Conservation (phyloP, 2,329 filamentous ascomycete genomes). For the Berkeleyomyces basicola region DNA sequence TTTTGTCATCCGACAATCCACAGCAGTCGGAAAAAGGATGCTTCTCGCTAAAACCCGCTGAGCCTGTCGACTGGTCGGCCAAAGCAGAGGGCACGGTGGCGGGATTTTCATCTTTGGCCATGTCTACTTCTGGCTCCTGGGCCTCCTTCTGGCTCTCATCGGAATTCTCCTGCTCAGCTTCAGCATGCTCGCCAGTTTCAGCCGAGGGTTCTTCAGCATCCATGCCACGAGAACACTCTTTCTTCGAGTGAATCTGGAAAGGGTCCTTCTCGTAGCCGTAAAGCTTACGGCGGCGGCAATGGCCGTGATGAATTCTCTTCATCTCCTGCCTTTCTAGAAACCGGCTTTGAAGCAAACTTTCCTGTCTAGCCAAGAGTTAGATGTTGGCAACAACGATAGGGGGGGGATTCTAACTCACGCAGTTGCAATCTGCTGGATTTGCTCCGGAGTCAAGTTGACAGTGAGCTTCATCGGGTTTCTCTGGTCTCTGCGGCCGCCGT, state of each 20-base stretch:
- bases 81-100: not conserved
- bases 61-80: not conserved
- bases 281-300: not conserved
- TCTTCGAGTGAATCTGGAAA: not conserved
- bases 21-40: not conserved
- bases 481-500: constrained; percentile 16
- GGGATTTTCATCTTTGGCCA: not conserved
- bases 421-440: constrained; percentile 31
- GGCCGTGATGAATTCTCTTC: not conserved
- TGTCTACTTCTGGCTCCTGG: not conserved
- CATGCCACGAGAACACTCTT: not conserved
- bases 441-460: constrained; percentile 31
- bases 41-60: not conserved
- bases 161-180: not conserved
- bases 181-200: no score
- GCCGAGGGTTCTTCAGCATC: no score
- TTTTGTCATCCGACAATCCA: not conserved
- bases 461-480: constrained; percentile 29
- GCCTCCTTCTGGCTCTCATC: not conserved
- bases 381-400: constrained; percentile 10
- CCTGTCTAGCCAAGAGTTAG: not conserved
- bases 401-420: constrained; percentile 22
- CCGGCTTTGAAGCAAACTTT: no score
- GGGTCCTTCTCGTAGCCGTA: not conserved
- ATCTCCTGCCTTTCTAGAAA: no score